Base-by-base conservation (phyloP, 306 rosid genomes). In the Acacia crassicarpa region DNA sequence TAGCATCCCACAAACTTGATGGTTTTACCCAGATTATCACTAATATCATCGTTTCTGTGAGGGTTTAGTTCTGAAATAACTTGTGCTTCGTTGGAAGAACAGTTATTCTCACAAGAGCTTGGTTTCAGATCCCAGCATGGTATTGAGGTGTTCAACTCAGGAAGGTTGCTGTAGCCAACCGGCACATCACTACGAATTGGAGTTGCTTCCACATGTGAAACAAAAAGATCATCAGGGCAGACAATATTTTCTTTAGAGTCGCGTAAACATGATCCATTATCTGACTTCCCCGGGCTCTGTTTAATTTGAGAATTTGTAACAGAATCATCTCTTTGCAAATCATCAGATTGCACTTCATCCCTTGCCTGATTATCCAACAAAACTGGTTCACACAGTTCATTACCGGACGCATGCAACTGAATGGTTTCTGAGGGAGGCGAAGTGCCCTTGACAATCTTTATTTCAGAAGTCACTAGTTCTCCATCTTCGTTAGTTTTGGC, bases 1-100 rank as follows among this genome's bases (percentile, higher is more conserved):
- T 94, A 94, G 87, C 91, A 71, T 66, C 98, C 98, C 78, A 92
- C 87, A 82, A 91, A 83, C 86, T 83, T 82, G 78, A 89, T 80
- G 80, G 86, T 71, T 71, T 91, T 80, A 2, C 76, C 70, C 63
- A 84, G 84, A 82, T 89, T 88, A 58, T 80, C 82, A 80, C 83
- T 72, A 33, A 67, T 83, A 68, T 87, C 90, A 78, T 72, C 62
- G 62, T 45, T 86, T 72, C 82, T 69, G 35, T 62, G 65, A 72
- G 88, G 73, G 81, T 78, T 82, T 27, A 73, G 53, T 54, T 87
- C 89, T 74, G 83, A 78, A 88, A 76, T 44, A 56, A 44, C 58
- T 56, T 74, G 85, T 84, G 75, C 58, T 75, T 83, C 89, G 78
- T 83, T 83, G 78, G 71, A 61, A 72, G 54, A 62, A 81, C 73